Percentiles rank a stretch among this genome's conserved stretches.
These are phyloP conservation scores for Collybiopsis confluens DNA, from an alignment of 768 basidiomycete species.

Conservation along the genomic window DNA sequence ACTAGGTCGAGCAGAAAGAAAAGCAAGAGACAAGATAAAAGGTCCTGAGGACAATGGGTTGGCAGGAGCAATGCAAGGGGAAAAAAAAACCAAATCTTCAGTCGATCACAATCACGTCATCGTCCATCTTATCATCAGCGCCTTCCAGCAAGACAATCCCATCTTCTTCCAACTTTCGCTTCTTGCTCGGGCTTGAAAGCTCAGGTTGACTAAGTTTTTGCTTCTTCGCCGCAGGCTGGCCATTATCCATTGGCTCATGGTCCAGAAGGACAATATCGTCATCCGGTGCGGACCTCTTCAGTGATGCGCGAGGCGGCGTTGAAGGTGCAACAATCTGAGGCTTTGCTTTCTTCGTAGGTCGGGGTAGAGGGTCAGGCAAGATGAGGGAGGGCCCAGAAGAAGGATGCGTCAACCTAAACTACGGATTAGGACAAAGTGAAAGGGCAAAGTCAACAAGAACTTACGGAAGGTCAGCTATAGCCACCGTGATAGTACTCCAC, in stretches of 20 bases:
- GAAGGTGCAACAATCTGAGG: conserved; percentile 35
- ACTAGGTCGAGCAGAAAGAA: too few species aligned
- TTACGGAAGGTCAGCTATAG: conserved; percentile 66
- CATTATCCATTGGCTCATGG: conserved; percentile 56
- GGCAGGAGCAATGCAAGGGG: too few species aligned
- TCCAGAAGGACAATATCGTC: conserved; percentile 50
- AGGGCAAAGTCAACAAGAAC: conserved; percentile 25
- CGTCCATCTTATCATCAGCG: conserved; percentile 47
- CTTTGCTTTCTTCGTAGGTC: conserved; percentile 42
- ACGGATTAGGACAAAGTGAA: conserved; percentile 2
- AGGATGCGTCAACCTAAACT: conserved; percentile 52
- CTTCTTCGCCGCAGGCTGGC: conserved; percentile 30
- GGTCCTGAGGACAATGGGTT: too few species aligned
- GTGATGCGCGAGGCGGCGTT: conserved; percentile 30
- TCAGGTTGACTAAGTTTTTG: not conserved
- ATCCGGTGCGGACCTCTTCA: conserved; percentile 54
- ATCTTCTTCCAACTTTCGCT: conserved; percentile 64
- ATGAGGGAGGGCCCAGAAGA: conserved; percentile 50
- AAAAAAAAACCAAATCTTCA: conserved; percentile 19
- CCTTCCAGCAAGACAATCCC: conserved; percentile 67
- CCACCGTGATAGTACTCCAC: conserved; percentile 67
- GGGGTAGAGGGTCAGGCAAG: conserved; percentile 61
- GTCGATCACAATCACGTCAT: conserved; percentile 58
- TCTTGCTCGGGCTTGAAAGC: conserved; percentile 56
- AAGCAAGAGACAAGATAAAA: too few species aligned